Conservation (phyloP, 108 stramenopile genomes). For the Asterionellopsis glacialis region DNA sequence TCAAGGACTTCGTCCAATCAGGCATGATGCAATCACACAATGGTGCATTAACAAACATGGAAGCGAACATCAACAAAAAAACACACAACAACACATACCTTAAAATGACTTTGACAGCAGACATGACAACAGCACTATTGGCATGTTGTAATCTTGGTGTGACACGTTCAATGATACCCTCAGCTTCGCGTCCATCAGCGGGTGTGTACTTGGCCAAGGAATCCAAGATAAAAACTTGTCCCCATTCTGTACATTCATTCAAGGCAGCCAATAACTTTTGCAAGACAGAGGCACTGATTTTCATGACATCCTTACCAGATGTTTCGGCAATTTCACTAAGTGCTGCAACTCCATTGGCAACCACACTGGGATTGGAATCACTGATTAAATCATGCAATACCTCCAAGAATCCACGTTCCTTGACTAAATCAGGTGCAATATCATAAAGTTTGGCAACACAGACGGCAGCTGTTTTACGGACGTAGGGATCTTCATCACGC, state of each 20-base stretch:
- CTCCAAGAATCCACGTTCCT: constrained; percentile 96
- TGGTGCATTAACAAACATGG: no score
- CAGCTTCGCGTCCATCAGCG: constrained; percentile 89
- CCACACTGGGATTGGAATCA: constrained; percentile 97
- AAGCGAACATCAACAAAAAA: no score
- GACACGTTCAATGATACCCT: constrained; percentile 98
- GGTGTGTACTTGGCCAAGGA: constrained; percentile 95
- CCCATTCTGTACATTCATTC: constrained; percentile 99
- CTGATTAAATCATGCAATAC: constrained; percentile 92
- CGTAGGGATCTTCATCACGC: constrained; percentile 97
- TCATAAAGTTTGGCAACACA: constrained; percentile 99
- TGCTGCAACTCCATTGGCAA: constrained; percentile 99
- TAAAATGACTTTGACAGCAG: constrained; percentile 96
- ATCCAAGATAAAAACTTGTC: constrained; percentile 98
- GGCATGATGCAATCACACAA: no score
- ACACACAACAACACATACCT: constrained; percentile 46
- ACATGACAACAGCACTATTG: constrained; percentile 99
- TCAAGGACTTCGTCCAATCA: no score
- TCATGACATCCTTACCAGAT: constrained; percentile 93
- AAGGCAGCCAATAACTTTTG: constrained; percentile 97
- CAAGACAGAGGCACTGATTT: constrained; percentile 87
- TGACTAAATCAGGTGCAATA: constrained; percentile 94
- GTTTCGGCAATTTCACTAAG: constrained; percentile 96
- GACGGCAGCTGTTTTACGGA: constrained; percentile 98
- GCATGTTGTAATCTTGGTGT: constrained; percentile 98